phyloP scores from a whole-genome alignment of 1,284 basidiomycete species.

The Malassezia obtusa region DNA sequence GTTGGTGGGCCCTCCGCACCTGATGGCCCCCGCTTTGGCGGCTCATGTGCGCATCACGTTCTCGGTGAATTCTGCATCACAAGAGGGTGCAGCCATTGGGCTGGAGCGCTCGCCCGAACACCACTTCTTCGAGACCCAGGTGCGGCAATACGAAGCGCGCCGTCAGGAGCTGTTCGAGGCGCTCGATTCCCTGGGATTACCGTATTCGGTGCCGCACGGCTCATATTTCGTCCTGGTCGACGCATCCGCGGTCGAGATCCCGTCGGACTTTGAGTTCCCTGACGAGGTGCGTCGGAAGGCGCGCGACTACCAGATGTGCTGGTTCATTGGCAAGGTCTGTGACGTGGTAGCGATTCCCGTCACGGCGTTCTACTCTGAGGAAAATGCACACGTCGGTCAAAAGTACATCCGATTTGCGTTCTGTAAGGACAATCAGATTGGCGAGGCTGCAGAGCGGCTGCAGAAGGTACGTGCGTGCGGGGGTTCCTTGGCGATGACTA shows the following conservation, averaged over 20 bases:
- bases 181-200: constrained; percentile 75
- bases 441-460: constrained; percentile 28
- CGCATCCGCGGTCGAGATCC: constrained; percentile 68
- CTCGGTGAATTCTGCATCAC: constrained; percentile 80
- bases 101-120: constrained; percentile 61
- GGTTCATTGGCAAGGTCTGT: constrained; percentile 43
- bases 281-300: constrained; percentile 68
- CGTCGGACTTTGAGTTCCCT: constrained; percentile 74
- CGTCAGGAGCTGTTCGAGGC: constrained; percentile 63
- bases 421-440: constrained; percentile 42
- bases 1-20: constrained; percentile 74
- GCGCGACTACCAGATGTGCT: constrained; percentile 68
- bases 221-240: constrained; percentile 55
- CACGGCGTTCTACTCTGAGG: constrained; percentile 39
- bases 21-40: constrained; percentile 76
- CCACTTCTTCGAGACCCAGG: constrained; percentile 70
- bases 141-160: constrained; percentile 69
- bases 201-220: constrained; percentile 54
- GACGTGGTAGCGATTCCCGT: constrained; percentile 44
- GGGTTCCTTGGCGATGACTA: neutral
- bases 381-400: constrained; percentile 23
- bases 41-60: constrained; percentile 90
- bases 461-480: constrained; percentile 20
- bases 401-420: constrained; percentile 40
- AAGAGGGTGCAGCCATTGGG: constrained; percentile 54